phyloP scores from a whole-genome alignment of 2,329 filamentous ascomycete genomes.

The Xylariaceae sp. region DNA sequence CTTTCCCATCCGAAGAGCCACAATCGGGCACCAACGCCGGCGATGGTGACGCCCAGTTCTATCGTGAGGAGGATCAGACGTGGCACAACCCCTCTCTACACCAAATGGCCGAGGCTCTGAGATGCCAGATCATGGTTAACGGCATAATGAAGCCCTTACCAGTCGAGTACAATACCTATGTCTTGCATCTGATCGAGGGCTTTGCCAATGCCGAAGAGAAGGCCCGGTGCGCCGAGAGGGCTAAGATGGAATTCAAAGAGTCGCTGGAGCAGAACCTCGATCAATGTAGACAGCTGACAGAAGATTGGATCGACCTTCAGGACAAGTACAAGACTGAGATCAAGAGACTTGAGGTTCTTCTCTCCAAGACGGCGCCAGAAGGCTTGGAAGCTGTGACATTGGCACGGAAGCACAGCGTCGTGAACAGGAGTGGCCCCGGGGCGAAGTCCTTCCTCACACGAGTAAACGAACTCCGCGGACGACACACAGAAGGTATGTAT shows the following conservation, averaged over 20 bases:
- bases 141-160: slow-evolving; percentile 32
- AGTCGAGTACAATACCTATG: slow-evolving; percentile 37
- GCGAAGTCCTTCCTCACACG: slow-evolving; percentile 27
- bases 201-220: slow-evolving; percentile 29
- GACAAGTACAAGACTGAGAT: slow-evolving; percentile 34
- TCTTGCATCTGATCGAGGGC: slow-evolving; percentile 36
- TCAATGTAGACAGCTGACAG: slow-evolving; percentile 31
- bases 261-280: slow-evolving; percentile 28
- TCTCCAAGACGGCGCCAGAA: slow-evolving; percentile 30
- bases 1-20: slow-evolving; percentile 8
- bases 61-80: slow-evolving; percentile 23
- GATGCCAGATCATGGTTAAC: slow-evolving; percentile 36
- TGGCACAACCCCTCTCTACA: slow-evolving; percentile 38
- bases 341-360: slow-evolving; percentile 32
- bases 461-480: slow-evolving; percentile 22
- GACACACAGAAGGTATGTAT: slow-evolving; percentile 9
- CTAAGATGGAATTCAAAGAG: slow-evolving; percentile 24
- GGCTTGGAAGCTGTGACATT: slow-evolving; percentile 41
- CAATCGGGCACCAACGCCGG: slow-evolving; percentile 2
- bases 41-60: slow-evolving; percentile 5
- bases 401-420: slow-evolving; percentile 37
- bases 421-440: slow-evolving; percentile 31
- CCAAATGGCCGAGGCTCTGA: slow-evolving; percentile 41
- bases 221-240: slow-evolving; percentile 21
- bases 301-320: slow-evolving; percentile 36